These are phyloP conservation scores for Fragilaria crotonensis DNA, from an alignment of 108 stramenopile species.

Conservation along the genomic window DNA sequence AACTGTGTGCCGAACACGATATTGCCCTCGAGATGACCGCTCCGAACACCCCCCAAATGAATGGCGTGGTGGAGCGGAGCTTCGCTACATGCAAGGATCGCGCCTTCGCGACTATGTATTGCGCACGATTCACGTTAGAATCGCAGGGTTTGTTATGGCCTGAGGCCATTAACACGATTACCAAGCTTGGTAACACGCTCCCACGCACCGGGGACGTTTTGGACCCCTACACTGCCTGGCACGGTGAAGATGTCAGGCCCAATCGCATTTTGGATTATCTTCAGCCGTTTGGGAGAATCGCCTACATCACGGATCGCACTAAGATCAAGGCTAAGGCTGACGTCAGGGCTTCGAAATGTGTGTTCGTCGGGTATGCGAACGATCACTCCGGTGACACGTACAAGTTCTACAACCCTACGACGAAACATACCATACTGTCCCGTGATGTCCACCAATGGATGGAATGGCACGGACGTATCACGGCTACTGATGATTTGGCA, in stretches of 20 bases:
- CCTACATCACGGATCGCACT: conserved; percentile 1
- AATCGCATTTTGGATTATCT: neutral
- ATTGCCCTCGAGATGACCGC: conserved; percentile 5
- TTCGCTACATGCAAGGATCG: neutral
- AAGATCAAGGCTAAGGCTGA: neutral
- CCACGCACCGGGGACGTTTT: neutral
- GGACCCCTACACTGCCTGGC: neutral
- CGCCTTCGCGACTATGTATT: neutral
- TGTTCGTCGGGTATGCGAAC: neutral
- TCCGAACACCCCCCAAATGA: conserved; percentile 6
- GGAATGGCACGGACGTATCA: too few species aligned
- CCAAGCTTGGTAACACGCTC: neutral
- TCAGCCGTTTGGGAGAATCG: neutral
- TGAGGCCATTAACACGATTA: neutral
- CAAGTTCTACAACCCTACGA: neutral
- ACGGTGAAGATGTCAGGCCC: neutral
- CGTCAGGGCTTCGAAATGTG: neutral
- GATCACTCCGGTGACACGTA: conserved; percentile 1
- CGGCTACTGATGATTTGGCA: too few species aligned
- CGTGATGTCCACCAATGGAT: too few species aligned
- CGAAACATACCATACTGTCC: neutral
- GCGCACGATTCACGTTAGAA: neutral
- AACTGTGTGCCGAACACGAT: neutral
- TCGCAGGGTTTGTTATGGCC: neutral
- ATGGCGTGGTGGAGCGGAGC: conserved; percentile 5